A percentile compares a stretch with the other conserved stretches of the same genome.
Conservation (phyloP, 257 asterid genomes). For the Penstemon davidsonii region DNA sequence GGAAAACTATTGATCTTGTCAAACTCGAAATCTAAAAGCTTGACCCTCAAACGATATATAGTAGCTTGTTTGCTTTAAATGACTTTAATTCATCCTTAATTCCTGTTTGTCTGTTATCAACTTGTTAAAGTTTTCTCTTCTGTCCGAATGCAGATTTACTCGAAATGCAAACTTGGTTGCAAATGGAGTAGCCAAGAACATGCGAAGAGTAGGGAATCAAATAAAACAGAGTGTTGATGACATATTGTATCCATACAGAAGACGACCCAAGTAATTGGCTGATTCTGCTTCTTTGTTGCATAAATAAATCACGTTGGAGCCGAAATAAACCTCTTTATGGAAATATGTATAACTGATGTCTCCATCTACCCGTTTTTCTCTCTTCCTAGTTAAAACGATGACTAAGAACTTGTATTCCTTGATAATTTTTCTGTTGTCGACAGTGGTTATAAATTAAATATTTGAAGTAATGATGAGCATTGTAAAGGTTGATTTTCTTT, state of each 20-base stretch:
- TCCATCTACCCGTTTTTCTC: slow-evolving; percentile 8
- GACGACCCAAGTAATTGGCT: slow-evolving; percentile 57
- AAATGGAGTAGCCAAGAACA: slow-evolving; percentile 70
- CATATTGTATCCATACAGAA: slow-evolving; percentile 54
- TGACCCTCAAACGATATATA: background rate
- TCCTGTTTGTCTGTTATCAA: background rate
- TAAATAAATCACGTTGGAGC: slow-evolving; percentile 26
- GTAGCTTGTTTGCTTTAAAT: background rate
- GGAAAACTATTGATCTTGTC: background rate
- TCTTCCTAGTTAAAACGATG: background rate
- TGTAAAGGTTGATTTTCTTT: slow-evolving; percentile 3
- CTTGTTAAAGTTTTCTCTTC: background rate
- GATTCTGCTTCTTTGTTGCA: background rate
- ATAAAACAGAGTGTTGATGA: slow-evolving; percentile 61
- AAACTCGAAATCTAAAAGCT: background rate
- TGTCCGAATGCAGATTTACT: slow-evolving; percentile 45
- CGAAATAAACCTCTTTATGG: slow-evolving; percentile 3
- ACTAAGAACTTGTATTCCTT: background rate
- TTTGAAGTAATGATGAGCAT: background rate
- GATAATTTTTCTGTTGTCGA: background rate
- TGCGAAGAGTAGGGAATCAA: slow-evolving; percentile 64
- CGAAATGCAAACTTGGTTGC: slow-evolving; percentile 83
- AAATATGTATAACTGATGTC: slow-evolving; percentile 4
- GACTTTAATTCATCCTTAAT: background rate
- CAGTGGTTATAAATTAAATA: no score